Evolutionary conservation across 2,329 filamentous ascomycete species (phyloP).

Genomic region (Fusarium globosum): DNA sequence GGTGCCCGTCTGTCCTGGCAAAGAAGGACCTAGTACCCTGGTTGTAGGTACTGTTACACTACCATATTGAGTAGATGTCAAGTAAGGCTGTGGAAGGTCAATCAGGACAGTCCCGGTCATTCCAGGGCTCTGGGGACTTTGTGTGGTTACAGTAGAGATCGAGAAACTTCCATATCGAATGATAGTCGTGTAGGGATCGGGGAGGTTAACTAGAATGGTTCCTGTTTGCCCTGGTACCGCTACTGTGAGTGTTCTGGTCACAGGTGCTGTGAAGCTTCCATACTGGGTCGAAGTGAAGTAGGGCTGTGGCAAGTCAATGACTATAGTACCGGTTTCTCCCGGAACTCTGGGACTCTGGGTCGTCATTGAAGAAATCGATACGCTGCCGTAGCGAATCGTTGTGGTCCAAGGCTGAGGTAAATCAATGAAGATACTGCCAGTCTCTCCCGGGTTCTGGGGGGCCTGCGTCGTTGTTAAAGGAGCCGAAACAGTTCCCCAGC

Average conservation of each 20-base stretch:
- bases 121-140: not conserved
- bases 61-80: not conserved
- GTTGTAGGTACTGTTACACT: not conserved
- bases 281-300: not conserved
- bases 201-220: slow-evolving; percentile 2
- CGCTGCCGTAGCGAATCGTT: not conserved
- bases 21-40: not conserved
- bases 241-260: not conserved
- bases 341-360: not conserved
- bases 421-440: not conserved
- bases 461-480: not conserved
- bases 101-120: slow-evolving; percentile 3
- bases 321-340: not conserved
- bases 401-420: slow-evolving; percentile 3
- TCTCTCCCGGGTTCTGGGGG: not conserved
- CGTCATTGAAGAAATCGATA: not conserved
- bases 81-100: slow-evolving; percentile 1
- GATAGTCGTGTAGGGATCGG: slow-evolving; percentile 1
- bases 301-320: not conserved
- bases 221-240: not conserved
- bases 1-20: slow-evolving; percentile 1
- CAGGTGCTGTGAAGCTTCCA: not conserved
- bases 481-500: not conserved
- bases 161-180: not conserved
- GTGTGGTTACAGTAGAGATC: not conserved